Base-by-base conservation (phyloP, 345 rosid species). In the Microthlaspi erraticum region DNA sequence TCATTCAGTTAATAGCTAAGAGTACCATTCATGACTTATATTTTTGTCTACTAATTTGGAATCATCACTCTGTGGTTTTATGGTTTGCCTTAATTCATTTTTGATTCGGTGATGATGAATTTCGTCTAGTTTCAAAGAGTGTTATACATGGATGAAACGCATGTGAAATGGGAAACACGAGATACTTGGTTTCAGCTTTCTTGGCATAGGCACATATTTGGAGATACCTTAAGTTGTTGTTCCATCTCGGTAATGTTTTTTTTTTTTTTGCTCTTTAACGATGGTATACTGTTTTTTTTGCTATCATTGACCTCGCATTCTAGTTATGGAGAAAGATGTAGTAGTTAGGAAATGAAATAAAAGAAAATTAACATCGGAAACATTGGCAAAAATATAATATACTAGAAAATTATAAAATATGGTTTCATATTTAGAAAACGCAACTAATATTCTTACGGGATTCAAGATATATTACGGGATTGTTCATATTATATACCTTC, bases 171-270 rank as follows among this genome's bases (percentile, higher is more conserved):
- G 8, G 14, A 44, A 62, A 62, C 42, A 54, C 45, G 49, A 23
- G 64, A 64, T 46, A 26, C 43, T 46, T 64, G 66, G 71, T 64
- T 55, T 64, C 77, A 56, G 34, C 41, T 41, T 64, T 55, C 58
- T 56, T 64, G 60, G 65, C 70, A 64, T 38, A 26, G 19, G 29
- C 34, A 58, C 70, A 65, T 45, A 37, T 48, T 54, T 73, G 29
- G 60, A 48, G 29, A 18, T 64, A 73, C 51, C 29, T 46, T 17
- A 56, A 64, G 58, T 37, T 56, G 60, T 64, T 44, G 39, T 37
- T 18, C 66, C 44, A 46, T 49, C 60, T 56, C 41, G 5, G 26
- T 48, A 56, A 46, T 56, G 58, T 31, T 46, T 64, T n/a, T 42
- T 31, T 46, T 64, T n/a, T 42, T 2, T 56, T 20, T 64, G 16